Conservation (phyloP, 352 stramenopile species). For the Globisporangium nodosum region DNA sequence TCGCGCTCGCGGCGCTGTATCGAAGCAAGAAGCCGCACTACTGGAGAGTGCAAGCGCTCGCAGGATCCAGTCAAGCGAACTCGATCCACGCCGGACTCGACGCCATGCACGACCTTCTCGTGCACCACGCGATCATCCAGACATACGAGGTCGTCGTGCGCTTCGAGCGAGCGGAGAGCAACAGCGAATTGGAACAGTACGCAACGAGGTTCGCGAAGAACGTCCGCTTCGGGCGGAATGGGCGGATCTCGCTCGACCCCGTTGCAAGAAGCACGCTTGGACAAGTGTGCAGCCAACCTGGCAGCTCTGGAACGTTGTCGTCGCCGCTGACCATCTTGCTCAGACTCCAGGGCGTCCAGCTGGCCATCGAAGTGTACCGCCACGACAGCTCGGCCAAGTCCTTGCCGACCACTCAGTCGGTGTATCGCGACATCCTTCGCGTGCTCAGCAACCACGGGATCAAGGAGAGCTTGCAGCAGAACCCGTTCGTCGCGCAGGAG, state of each 20-base stretch:
- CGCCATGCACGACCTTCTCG: slow-evolving; percentile 44
- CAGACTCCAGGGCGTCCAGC: slow-evolving; percentile 29
- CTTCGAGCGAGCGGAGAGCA: slow-evolving; percentile 12
- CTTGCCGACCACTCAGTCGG: slow-evolving; percentile 44
- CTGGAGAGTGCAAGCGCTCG: slow-evolving; percentile 50
- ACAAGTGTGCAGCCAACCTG: neutral
- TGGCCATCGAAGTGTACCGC: slow-evolving; percentile 39
- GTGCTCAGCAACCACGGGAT: slow-evolving; percentile 44
- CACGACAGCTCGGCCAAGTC: slow-evolving; percentile 21
- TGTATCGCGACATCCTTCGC: slow-evolving; percentile 43
- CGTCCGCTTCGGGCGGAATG: slow-evolving; percentile 64
- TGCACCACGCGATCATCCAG: slow-evolving; percentile 46
- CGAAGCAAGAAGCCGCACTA: slow-evolving; percentile 41
- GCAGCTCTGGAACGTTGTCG: neutral
- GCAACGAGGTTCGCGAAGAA: slow-evolving; percentile 40
- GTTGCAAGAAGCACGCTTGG: neutral
- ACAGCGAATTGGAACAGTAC: slow-evolving; percentile 34
- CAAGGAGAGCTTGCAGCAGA: slow-evolving; percentile 64
- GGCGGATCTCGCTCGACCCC: slow-evolving; percentile 32
- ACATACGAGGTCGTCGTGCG: slow-evolving; percentile 50
- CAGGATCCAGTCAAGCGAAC: slow-evolving; percentile 26
- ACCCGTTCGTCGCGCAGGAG: slow-evolving; percentile 41
- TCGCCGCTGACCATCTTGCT: slow-evolving; percentile 30
- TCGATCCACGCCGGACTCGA: slow-evolving; percentile 49
- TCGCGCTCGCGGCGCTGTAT: slow-evolving; percentile 44